A percentile compares a stretch with the other conserved stretches of the same genome.
phyloP scores from a whole-genome alignment of 768 basidiomycete genomes.

The Lactifluus echinatus region DNA sequence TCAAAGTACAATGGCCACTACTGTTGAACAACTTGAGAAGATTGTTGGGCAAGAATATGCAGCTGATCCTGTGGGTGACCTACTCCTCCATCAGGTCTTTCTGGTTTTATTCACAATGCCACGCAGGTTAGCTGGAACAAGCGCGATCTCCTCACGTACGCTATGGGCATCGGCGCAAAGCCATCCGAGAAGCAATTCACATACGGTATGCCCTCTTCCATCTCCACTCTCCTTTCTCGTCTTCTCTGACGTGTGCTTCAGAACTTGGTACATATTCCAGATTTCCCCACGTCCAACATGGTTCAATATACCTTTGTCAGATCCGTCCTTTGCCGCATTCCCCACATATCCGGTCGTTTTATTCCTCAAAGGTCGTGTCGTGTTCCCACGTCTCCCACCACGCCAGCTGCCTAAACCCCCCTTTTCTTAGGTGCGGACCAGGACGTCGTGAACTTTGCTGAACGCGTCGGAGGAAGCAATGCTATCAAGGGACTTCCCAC shows the following conservation, averaged over 20 bases:
- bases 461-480: conserved; percentile 32
- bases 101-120: background rate
- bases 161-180: conserved; percentile 76
- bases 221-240: background rate
- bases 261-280: conserved; percentile 24
- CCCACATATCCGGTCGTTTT: conserved; percentile 85
- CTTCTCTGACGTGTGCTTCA: conserved; percentile 4
- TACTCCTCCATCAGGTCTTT: background rate
- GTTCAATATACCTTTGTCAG: conserved; percentile 28
- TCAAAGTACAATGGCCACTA: background rate
- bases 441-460: conserved; percentile 64
- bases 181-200: conserved; percentile 57
- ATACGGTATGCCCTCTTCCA: conserved; percentile 45
- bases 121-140: conserved; percentile 74
- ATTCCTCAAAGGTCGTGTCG: conserved; percentile 52
- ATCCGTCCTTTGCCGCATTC: conserved; percentile 62
- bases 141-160: conserved; percentile 73
- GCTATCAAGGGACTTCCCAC: conserved; percentile 58
- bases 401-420: background rate
- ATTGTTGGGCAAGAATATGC: conserved; percentile 52
- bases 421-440: conserved; percentile 38
- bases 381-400: background rate
- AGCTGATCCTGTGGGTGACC: conserved; percentile 46
- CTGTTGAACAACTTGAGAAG: conserved; percentile 40
- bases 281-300: background rate